Evolutionary conservation across 108 stramenopile species (phyloP).

Genomic region (Skeletonema costatum): DNA sequence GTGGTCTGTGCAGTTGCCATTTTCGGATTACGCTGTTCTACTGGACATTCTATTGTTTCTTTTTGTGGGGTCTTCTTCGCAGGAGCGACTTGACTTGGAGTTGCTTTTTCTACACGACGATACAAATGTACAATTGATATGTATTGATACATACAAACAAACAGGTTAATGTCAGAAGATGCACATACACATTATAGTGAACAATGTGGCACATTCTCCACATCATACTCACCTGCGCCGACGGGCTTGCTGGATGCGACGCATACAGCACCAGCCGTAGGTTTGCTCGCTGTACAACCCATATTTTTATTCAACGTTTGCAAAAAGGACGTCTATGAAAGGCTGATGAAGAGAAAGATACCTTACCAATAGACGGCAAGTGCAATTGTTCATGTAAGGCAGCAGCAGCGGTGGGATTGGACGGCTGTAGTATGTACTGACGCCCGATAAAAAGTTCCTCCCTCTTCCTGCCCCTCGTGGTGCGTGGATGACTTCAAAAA

Average conservation of each 20-base stretch:
- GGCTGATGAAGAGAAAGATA: neutral
- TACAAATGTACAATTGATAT: too few species aligned
- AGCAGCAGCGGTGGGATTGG: neutral
- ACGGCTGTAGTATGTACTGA: neutral
- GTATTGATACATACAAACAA: neutral
- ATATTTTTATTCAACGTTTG: slow-evolving; percentile 1
- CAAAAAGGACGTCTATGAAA: neutral
- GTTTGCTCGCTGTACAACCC: slow-evolving; percentile 28
- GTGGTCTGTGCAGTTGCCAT: slow-evolving; percentile 2
- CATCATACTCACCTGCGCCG: neutral
- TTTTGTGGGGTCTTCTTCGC: neutral
- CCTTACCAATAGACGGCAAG: neutral
- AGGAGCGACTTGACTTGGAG: neutral
- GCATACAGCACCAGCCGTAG: slow-evolving; percentile 9
- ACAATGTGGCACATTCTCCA: neutral
- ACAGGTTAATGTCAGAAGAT: neutral
- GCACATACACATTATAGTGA: neutral
- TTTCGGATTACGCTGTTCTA: neutral
- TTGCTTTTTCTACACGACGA: neutral
- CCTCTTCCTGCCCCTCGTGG: too few species aligned
- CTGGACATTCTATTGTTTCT: neutral
- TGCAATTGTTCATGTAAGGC: neutral
- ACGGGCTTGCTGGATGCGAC: slow-evolving; percentile 1
- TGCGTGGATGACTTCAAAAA: too few species aligned
- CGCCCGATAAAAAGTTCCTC: neutral